A percentile compares a stretch with the other conserved stretches of the same genome.
These are phyloP conservation scores for Fomitopsis serialis DNA, from an alignment of 768 basidiomycete species.

Conservation along the genomic window DNA sequence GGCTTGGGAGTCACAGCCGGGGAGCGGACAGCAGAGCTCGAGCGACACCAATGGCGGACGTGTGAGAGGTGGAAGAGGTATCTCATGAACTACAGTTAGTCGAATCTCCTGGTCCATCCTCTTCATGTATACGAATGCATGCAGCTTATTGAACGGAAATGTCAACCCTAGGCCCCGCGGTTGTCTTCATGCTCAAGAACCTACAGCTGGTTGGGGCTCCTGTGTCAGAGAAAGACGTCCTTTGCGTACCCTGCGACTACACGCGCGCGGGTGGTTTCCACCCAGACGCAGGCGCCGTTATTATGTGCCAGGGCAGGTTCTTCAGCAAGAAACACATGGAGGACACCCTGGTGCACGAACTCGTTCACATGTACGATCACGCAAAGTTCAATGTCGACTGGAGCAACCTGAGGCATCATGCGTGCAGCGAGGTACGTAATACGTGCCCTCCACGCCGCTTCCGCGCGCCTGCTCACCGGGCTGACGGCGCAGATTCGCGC, in stretches of 20 bases:
- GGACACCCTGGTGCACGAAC: conserved; percentile 88
- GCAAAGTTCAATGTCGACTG: conserved; percentile 93
- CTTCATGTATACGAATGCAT: too few species aligned
- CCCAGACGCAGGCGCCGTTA: conserved; percentile 70
- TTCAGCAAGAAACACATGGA: conserved; percentile 85
- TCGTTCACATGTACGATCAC: conserved; percentile 94
- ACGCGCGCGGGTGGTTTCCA: conserved; percentile 77
- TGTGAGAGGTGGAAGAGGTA: conserved; percentile 51
- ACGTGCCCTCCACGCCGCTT: not conserved
- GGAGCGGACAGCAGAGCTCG: conserved; percentile 30
- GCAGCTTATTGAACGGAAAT: conserved; percentile 2
- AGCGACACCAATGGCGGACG: conserved; percentile 33
- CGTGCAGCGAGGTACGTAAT: conserved; percentile 88
- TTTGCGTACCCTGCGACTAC: conserved; percentile 80
- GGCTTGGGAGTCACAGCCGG: conserved; percentile 39
- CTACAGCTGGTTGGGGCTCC: conserved; percentile 69
- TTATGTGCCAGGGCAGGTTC: conserved; percentile 84
- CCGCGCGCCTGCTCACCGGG: not conserved
- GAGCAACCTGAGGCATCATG: conserved; percentile 87
- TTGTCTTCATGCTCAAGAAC: conserved; percentile 91
- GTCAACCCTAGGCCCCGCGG: conserved; percentile 58
- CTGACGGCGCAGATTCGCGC: conserved; percentile 73
- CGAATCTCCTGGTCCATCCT: too few species aligned
- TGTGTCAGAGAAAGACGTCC: conserved; percentile 65
- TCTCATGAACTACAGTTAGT: conserved; percentile 43